Conservation (phyloP, 345 rosid genomes). For the Capsella bursapastoris region DNA sequence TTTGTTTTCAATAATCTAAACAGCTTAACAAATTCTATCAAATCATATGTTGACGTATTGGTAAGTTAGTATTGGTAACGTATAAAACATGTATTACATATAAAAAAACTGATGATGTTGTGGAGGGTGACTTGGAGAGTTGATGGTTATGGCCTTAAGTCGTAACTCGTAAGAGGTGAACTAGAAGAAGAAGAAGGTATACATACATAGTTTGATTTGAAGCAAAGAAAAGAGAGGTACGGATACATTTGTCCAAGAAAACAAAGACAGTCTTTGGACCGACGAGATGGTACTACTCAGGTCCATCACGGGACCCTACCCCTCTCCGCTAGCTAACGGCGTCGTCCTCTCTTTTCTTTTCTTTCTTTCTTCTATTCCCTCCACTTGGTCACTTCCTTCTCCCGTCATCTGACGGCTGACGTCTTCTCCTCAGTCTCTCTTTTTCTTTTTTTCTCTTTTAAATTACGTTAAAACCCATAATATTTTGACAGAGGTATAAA, state of each 20-base stretch:
- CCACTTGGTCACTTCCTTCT: conserved; percentile 35
- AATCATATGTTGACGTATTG: too few species aligned
- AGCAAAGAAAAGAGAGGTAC: conserved; percentile 27
- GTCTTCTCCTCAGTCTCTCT: conserved; percentile 24
- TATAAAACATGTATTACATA: background rate
- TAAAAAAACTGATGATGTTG: background rate
- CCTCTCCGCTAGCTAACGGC: conserved; percentile 35
- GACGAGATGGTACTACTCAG: conserved; percentile 11
- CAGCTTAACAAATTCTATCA: too few species aligned
- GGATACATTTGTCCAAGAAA: conserved; percentile 38
- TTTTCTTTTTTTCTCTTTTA: background rate
- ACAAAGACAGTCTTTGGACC: conserved; percentile 40
- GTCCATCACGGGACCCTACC: conserved; percentile 30
- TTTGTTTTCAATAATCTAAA: background rate
- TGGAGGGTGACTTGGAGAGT: background rate
- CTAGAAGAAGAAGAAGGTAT: background rate
- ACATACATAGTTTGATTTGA: background rate
- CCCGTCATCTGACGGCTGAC: conserved; percentile 41
- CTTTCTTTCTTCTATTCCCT: background rate
- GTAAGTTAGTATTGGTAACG: background rate
- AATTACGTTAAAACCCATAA: background rate
- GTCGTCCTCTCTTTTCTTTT: conserved; percentile 28
- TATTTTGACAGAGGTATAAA: background rate
- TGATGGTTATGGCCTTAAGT: background rate
- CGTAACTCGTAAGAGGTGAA: background rate